phyloP scores from a whole-genome alignment of 1,139 yeast genomes.

The Saccharomycopsis hybrid region DNA sequence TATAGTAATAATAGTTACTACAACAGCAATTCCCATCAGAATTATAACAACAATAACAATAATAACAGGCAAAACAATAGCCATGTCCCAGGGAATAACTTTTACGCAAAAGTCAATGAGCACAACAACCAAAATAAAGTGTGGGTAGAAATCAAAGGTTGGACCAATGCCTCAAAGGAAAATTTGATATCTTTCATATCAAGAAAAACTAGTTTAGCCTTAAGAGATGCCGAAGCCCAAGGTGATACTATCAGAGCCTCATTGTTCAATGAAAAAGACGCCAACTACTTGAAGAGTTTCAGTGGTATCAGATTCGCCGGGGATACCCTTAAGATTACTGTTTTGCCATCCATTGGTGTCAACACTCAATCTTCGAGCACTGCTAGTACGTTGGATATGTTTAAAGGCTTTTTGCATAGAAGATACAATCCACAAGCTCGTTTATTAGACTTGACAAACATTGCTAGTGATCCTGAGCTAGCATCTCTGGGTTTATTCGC shows the following conservation, averaged over 20 bases:
- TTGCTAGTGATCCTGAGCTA: constrained; percentile 61
- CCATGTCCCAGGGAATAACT: constrained; percentile 27
- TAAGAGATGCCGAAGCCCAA: constrained; percentile 42
- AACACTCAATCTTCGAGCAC: constrained; percentile 23
- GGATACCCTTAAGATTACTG: constrained; percentile 49
- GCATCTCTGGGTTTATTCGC: constrained; percentile 60
- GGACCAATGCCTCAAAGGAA: constrained; percentile 73
- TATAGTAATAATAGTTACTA: constrained; percentile 15
- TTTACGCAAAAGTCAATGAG: constrained; percentile 22
- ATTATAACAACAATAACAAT: constrained; percentile 24
- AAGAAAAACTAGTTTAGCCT: constrained; percentile 55
- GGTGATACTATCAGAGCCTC: constrained; percentile 48
- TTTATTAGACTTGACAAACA: constrained; percentile 64
- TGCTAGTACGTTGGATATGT: constrained; percentile 48
- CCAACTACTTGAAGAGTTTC: constrained; percentile 52
- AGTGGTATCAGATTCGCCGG: constrained; percentile 83
- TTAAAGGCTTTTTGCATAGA: constrained; percentile 53
- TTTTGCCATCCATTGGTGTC: constrained; percentile 27
- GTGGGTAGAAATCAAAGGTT: constrained; percentile 61
- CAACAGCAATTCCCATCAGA: constrained; percentile 28
- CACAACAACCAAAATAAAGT: constrained; percentile 31
- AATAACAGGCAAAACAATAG: constrained; percentile 26
- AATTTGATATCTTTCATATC: constrained; percentile 65
- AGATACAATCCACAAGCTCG: constrained; percentile 62
- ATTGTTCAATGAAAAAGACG: constrained; percentile 51